Conservation (phyloP, 139 green algal species). For the Chlamydomonas incerta region DNA sequence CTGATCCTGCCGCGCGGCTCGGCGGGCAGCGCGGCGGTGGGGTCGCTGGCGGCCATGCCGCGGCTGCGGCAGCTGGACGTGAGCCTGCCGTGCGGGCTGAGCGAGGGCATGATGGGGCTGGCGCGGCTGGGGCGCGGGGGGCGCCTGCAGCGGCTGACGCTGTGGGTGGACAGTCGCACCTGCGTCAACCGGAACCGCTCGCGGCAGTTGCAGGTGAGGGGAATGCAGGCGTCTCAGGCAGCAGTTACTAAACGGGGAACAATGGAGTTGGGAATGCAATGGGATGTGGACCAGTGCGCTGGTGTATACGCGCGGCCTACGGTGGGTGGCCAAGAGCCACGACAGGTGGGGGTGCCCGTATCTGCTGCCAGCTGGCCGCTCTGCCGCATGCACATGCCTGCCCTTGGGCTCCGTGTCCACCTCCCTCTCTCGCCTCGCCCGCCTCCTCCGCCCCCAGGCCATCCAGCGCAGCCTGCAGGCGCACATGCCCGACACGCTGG, state of each 20-base stretch:
- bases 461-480: conserved; percentile 29
- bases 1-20: conserved; percentile 27
- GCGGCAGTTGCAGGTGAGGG: conserved; percentile 38
- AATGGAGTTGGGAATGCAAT: too few relatives aligned
- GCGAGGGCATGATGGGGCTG: conserved; percentile 38
- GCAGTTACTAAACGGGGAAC: too few relatives aligned
- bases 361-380: too few relatives aligned
- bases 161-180: conserved; percentile 38
- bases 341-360: too few relatives aligned
- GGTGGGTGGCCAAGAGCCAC: too few relatives aligned
- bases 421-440: neutral
- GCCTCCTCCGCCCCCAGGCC: neutral
- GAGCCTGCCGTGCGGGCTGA: conserved; percentile 18
- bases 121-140: conserved; percentile 14
- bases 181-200: conserved; percentile 6
- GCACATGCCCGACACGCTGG: conserved; percentile 32
- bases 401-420: neutral
- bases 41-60: neutral
- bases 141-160: conserved; percentile 27
- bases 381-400: too few relatives aligned
- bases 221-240: too few relatives aligned
- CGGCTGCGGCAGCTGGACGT: conserved; percentile 17
- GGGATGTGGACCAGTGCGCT: too few relatives aligned
- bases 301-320: too few relatives aligned
- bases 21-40: neutral